Base-by-base conservation (phyloP, 306 rosid genomes). In the Fragaria iinumae region DNA sequence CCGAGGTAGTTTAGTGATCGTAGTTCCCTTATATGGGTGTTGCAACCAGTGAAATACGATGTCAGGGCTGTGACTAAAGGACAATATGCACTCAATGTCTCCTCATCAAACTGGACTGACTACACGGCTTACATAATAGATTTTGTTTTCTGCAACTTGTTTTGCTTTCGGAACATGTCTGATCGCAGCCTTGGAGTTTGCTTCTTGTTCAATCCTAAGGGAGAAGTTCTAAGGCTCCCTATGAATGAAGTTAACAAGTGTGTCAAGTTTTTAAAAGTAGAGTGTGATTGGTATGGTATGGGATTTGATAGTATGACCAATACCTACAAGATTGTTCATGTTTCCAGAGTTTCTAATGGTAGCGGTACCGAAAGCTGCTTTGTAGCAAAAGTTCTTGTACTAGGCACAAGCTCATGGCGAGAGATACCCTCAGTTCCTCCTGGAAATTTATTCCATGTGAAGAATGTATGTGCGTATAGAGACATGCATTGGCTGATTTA, bases 211-310 rank as follows among this genome's bases (percentile, higher is more conserved):
- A 12, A 59, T 59, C 66, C 18, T 0, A 60, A 13, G 66, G 66
- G 66, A 59, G 66, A 59, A 59, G 38, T 59, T 27, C 66, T 59
- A 59, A 59, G 66, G 66, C 66, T 59, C 66, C 38, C 38, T 11
- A 11, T 7, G 66, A 59, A 27, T 25, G 66, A 59, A 23, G 27
- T 57, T 25, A 59, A 2, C 1, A 27, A 11, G 66, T 12, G 0
- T 60, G 17, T 4, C 12, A 29, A 11, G 9, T 10, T 49, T 14
- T 20, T 10, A 5, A 18, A 6, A 0, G 25, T 56, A 21, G 0
- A 8, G 16, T 0, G 8, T 60, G 38, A 60, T 5, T 25, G 9
- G 8, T 60, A 27, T 12, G 67, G 67, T 27, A 60, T 60, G 66
- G 66, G 66, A 27, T 60, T 60, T 60, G 66, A 59, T 27, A 4